Base-by-base conservation (phyloP, 2,329 filamentous ascomycete species). In the Exophiala xenobiotica region DNA sequence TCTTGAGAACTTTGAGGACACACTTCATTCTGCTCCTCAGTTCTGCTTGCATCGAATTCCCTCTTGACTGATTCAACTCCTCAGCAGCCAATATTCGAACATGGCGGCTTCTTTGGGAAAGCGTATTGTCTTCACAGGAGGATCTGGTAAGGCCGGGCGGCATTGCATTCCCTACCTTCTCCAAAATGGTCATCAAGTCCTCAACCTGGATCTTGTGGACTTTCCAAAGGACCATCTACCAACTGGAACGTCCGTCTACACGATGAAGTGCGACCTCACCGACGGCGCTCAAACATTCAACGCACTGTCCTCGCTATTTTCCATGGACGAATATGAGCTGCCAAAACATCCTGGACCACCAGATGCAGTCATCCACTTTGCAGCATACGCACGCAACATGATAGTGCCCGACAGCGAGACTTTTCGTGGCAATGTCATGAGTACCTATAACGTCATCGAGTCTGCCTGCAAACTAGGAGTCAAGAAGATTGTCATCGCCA, bases 371-470 rank as follows among this genome's bases (percentile, higher is more conserved):
- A 81, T 85, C 44, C 82, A 86, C 63, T 79, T 84, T 45, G 79
- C 75, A 11, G 81, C 79, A 0, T 80, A 78, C 56, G 76, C 82
- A 0, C 72, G 81, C 20, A 81, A 82, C 59, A 76, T 84, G 74
- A 71, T 84, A 2, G 80, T 82, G 0, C 80, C 80, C 0, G 81
- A 85, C 61, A 80, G 78, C 45, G 78, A 82, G 61, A 78, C 74
- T 45, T 85, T 81, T 65, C 70, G 71, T 14, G 74, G 69, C 20
- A 86, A 85, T 60, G 74, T 78, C 0, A 68, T 71, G 0, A 72
- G 75, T 7, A 81, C 78, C 0, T 83, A 83, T 66, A 85, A 85
- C 59, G 74, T 85, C 19, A 75, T 85, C 55, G 82, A 85, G 65
- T 79, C 80, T 0, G 80, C 81, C 0, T 81, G 74, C 61, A 83